Evolutionary conservation across 257 asterid species (phyloP), one percentile per base, ranked within the genome.

Genomic region (Galeopsis tetrahit): DNA sequence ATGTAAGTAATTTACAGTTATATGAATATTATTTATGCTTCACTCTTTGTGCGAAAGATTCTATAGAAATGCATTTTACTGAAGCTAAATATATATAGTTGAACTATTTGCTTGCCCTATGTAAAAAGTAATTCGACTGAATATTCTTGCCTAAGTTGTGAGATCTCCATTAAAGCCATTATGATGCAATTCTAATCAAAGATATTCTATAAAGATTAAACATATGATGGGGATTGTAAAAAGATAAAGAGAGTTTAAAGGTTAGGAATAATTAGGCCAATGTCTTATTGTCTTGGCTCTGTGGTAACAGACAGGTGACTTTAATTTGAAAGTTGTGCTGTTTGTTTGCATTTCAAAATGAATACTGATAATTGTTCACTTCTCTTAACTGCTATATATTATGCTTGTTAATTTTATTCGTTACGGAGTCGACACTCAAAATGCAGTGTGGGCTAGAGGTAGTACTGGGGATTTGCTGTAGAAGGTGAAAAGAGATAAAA

Each of bases 391-490:
- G 28, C 28, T 56, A 46, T 43, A 43, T 44, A 44, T 21, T 21
- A 21, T 21, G 28, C 28, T 21, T 21, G 28, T 21, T 21, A 21
- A 21, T 21, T 21, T 81, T 80, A 79, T 80, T 78, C 85, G 34
- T 79, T 79, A 78, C 87, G 58, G 56, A 52, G 70, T 70, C 78
- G 81, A 81, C 86, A 82, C 88, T 79, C 87, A 71, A 78, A 78
- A 79, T 74, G 78, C 48, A 70, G 42, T 76, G 71, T 73, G 80
- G 79, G 69, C 73, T 75, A 66, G 73, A 75, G 76, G 17, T 46
- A 74, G 78, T 72, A 71, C 77, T 85, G 80, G 87, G 89, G 87
- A 82, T 90, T 81, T 83, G 78, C 84, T 76, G 84, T 75, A 72
- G 87, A 83, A 75, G 80, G 77, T 68, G 70, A 82, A 84, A 69